Percentiles rank a stretch among this genome's conserved stretches.
These are phyloP conservation scores for Gynochthodes officinalis DNA, from an alignment of 257 asterid species.

Conservation along the genomic window DNA sequence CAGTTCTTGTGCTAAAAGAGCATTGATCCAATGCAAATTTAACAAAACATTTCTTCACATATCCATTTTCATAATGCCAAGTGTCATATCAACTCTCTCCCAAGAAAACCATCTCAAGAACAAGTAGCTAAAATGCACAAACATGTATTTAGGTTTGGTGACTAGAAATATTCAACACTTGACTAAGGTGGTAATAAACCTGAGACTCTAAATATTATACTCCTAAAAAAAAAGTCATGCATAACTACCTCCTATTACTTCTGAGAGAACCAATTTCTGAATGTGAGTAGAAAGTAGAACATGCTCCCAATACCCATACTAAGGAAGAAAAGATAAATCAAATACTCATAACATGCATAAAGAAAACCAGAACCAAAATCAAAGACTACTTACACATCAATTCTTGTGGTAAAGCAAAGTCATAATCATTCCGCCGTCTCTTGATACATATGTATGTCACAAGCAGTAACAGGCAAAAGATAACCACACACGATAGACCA, in stretches of 20 bases:
- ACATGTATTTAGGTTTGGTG: neutral
- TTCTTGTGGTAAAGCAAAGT: conserved; percentile 79
- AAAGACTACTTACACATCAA: conserved; percentile 56
- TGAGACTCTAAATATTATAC: too few species aligned
- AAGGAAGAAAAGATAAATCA: neutral
- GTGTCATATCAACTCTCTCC: neutral
- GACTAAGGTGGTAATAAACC: neutral
- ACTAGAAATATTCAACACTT: neutral
- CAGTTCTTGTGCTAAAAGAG: neutral
- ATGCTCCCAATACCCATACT: neutral
- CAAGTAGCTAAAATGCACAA: neutral
- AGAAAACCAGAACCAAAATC: neutral
- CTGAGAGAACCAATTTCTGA: neutral
- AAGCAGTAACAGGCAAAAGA: conserved; percentile 35
- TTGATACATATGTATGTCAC: conserved; percentile 47
- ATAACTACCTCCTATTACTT: neutral
- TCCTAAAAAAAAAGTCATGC: neutral
- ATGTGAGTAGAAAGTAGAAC: neutral
- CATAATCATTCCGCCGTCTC: conserved; percentile 70
- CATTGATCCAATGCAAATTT: neutral
- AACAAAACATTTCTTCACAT: neutral
- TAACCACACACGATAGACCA: conserved; percentile 50
- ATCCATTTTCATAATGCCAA: neutral
- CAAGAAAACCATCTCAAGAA: neutral
- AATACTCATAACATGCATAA: neutral